These are phyloP conservation scores for Saksenaea oblongispora DNA, from an alignment of 371 early-diverging fungal genomes.

Conservation along the genomic window DNA sequence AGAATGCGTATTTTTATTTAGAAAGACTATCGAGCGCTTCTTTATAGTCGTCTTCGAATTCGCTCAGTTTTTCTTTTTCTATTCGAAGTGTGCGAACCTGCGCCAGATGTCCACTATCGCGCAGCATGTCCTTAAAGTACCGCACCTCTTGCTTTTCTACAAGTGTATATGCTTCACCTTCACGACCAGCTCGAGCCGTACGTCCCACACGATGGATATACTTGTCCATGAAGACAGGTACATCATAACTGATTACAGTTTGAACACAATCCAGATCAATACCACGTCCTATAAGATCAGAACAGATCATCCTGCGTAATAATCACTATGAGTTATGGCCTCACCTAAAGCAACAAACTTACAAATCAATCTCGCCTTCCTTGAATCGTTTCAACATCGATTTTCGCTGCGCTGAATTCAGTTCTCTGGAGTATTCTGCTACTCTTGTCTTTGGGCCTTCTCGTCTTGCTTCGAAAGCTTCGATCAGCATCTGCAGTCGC, in stretches of 20 bases:
- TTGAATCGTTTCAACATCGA: constrained; percentile 71
- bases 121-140: constrained; percentile 78
- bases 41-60: constrained; percentile 27
- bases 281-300: constrained; percentile 96
- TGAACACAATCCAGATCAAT: constrained; percentile 88
- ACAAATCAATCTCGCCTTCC: constrained; percentile 66
- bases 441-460: constrained; percentile 47
- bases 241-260: constrained; percentile 93
- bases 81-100: constrained; percentile 54
- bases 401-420: constrained; percentile 65
- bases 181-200: constrained; percentile 95
- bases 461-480: constrained; percentile 50
- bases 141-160: constrained; percentile 80
- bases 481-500: constrained; percentile 69
- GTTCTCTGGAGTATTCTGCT: constrained; percentile 86
- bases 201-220: constrained; percentile 99
- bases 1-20: not conserved
- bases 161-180: constrained; percentile 87
- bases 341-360: constrained; percentile 13
- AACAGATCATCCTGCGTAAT: constrained; percentile 72
- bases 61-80: constrained; percentile 32
- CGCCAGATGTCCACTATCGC: constrained; percentile 65
- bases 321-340: not conserved
- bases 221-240: constrained; percentile 83
- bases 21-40: constrained; percentile 23